Evolutionary conservation across 306 rosid genomes (phyloP), one percentile per base, ranked within the genome.

Genomic region (Vigna angularis): DNA sequence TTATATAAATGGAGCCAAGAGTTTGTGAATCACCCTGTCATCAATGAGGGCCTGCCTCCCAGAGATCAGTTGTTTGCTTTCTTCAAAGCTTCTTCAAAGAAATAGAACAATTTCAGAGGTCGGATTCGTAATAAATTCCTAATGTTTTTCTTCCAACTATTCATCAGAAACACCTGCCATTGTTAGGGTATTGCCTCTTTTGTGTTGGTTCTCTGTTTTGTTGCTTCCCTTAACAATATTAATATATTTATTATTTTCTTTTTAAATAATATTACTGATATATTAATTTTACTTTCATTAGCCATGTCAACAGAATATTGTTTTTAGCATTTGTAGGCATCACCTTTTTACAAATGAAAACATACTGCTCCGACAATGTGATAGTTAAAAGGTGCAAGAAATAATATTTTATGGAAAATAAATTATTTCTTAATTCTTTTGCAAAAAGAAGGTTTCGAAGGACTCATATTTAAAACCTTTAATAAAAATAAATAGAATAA

Each of bases 1-100:
- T 78, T 90, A 2, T 72, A 38, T 70, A 74, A 80, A 84, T 90
- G 93, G 93, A 87, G 85, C 40, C 87, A 84, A 75, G 88, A 88
- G 55, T 85, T 82, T 52, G 48, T 52, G 26, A 74, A 78, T 5
- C 83, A 83, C 72, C 86, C 87, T 53, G 70, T 80, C 4, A 73
- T 90, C 83, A 88, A 88, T 51, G 84, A 85, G 70, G 86, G 83
- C 4, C 72, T 85, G 18, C 88, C 88, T 82, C 82, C 88, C 4
- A 85, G 86, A 66, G 88, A 85, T 70, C 48, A 85, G 65, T 65
- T 85, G 8, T 71, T 64, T 71, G 80, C 84, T 1, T 85, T 82
- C 78, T 85, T 82, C 84, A 79, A 79, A 42, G 81, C 84, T 57
- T 69, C 83, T 14, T 78, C 77, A 26, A 26, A 68, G 52, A 79